Percentiles rank a stretch among this genome's conserved stretches.
phyloP scores from a whole-genome alignment of 805 yeast species.

The Metahyphopichia silvanorum region DNA sequence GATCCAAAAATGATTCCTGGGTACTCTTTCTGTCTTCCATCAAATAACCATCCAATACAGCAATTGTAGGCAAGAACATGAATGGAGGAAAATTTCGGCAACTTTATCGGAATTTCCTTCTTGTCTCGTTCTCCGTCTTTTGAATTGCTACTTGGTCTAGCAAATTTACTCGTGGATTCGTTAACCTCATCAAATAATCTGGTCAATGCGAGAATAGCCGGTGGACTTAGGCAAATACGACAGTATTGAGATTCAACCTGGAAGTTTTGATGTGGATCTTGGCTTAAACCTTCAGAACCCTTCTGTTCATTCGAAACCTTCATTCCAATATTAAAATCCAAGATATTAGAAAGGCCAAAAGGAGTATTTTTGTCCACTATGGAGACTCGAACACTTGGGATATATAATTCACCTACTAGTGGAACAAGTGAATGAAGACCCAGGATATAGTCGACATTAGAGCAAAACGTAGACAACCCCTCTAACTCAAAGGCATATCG shows the following conservation, averaged over 20 bases:
- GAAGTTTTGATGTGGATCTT: slow-evolving; percentile 36
- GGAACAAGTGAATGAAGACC: slow-evolving; percentile 13
- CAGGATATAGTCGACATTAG: slow-evolving; percentile 18
- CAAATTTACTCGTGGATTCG: neutral
- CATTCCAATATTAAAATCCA: slow-evolving; percentile 45
- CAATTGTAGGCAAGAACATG: slow-evolving; percentile 61
- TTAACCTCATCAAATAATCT: slow-evolving; percentile 25
- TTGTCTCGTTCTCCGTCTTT: neutral
- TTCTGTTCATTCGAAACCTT: slow-evolving; percentile 36
- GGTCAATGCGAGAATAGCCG: slow-evolving; percentile 39
- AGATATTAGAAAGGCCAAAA: slow-evolving; percentile 37
- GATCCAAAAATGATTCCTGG: slow-evolving; percentile 83
- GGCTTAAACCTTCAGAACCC: neutral
- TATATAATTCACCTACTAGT: slow-evolving; percentile 33
- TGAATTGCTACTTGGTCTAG: slow-evolving; percentile 1
- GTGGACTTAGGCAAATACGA: slow-evolving; percentile 56
- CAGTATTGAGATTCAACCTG: slow-evolving; percentile 59
- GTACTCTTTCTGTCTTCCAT: slow-evolving; percentile 35
- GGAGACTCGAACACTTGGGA: slow-evolving; percentile 43
- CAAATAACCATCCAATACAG: slow-evolving; percentile 79
- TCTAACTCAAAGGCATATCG: slow-evolving; percentile 36
- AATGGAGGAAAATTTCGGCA: slow-evolving; percentile 38
- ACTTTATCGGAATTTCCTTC: neutral
- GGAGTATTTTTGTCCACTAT: slow-evolving; percentile 37
- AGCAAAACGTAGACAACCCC: slow-evolving; percentile 17